phyloP scores from a whole-genome alignment of 2,329 filamentous ascomycete genomes.

The Colletotrichum simmondsii region DNA sequence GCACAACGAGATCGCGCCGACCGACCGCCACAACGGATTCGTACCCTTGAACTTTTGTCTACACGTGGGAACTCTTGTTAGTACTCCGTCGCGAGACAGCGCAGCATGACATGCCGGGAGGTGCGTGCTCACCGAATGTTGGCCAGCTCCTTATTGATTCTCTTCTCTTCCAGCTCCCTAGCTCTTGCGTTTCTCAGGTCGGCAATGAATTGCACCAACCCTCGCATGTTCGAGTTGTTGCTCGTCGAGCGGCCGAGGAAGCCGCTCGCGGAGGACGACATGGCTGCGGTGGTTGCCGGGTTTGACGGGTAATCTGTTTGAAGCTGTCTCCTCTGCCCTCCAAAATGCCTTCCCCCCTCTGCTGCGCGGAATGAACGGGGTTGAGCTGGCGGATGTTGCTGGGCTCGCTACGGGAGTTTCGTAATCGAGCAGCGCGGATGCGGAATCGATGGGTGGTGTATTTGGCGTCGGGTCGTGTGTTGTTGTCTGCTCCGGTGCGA shows the following conservation, averaged over 20 bases:
- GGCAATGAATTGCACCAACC: slow-evolving; percentile 97
- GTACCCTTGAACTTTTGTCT: slow-evolving; percentile 93
- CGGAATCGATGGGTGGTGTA: slow-evolving; percentile 5
- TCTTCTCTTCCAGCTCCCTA: slow-evolving; percentile 95
- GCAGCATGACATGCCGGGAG: slow-evolving; percentile 1
- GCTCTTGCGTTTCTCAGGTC: slow-evolving; percentile 95
- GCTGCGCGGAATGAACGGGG: background rate
- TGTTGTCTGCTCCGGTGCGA: slow-evolving; percentile 19
- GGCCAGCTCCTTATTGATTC: slow-evolving; percentile 98
- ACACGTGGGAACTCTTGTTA: slow-evolving; percentile 22
- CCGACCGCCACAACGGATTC: slow-evolving; percentile 31
- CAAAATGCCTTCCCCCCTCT: background rate
- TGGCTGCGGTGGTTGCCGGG: slow-evolving; percentile 42
- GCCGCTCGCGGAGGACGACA: slow-evolving; percentile 68
- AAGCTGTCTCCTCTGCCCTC: background rate
- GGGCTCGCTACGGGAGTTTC: slow-evolving; percentile 1
- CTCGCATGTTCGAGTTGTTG: slow-evolving; percentile 77
- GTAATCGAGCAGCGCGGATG: background rate
- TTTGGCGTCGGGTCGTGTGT: background rate
- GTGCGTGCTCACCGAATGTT: slow-evolving; percentile 79
- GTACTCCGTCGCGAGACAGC: slow-evolving; percentile 30
- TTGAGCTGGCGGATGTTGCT: slow-evolving; percentile 1
- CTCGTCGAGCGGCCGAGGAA: slow-evolving; percentile 75
- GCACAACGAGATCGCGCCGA: slow-evolving; percentile 27
- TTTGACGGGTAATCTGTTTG: background rate